Base-by-base conservation (phyloP, 2,329 filamentous ascomycete species). In the Chalaropsis ovoidea region DNA sequence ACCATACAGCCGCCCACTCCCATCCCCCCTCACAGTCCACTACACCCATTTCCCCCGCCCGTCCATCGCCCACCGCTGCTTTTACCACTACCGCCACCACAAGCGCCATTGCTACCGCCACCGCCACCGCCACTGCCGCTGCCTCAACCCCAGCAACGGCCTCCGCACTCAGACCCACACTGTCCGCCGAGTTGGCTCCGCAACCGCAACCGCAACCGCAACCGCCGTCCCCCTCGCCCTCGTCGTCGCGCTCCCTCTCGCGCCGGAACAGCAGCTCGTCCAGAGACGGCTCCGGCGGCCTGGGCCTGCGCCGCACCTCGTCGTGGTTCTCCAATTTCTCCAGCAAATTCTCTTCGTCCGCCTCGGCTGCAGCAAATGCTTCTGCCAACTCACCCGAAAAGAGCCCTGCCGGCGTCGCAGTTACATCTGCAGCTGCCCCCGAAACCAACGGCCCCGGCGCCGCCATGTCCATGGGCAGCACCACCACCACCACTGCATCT, bases 251-350 rank as follows among this genome's bases (percentile, higher is more conserved):
- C 45, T 75, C 77, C 1, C 15, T 42, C 45, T 65, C 66, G 6
- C 66, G 66, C n/a, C 66, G 66, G n/a, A 58, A 49, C 35, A 67
- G 66, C 63, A 60, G 43, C 15, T 49, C 52, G 15, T 62, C 63
- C 13, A 67, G 63, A 41, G 63, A 67, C n/a, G 63, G 49, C 2
- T 49, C 47, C 11, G 47, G 47, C 3, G 19, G 47, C 7, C 39
- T 41, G 15, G 39, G 63, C 49, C 74, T 77, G 7, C 77, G 79
- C 58, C 80, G 84, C 64, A 82, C 90, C 69, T 86, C 86, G 68
- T 96, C 92, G 15, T 99, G 94, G 94, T 92, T 97, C 72, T 90
- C 89, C 66, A 96, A 86, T 72, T 85, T 97, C 70, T 95, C 90
- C 69, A 93, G 90, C 70, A 96, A 95, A 74, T 96, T 97, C 77